Base-by-base conservation (phyloP, 306 rosid genomes). In the Pterocarpus macrocarpus region DNA sequence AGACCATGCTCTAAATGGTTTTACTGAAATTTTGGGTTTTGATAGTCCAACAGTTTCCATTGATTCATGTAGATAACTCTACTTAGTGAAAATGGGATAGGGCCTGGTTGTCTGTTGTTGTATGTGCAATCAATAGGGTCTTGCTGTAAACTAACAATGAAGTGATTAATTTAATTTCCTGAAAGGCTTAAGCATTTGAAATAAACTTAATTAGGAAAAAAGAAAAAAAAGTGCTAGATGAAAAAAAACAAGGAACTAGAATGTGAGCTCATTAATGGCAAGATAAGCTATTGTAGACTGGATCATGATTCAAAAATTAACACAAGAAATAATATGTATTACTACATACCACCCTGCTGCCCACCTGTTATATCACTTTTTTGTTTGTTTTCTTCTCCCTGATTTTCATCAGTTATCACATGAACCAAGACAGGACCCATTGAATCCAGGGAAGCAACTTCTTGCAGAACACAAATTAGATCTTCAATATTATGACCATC, bases 401-500 rank as follows among this genome's bases (percentile, higher is more conserved):
- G 84, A 85, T 87, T 88, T 83, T 91, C 97, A 79, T 91, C 90
- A 30, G 99, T 92, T 80, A 93, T 74, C 28, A 95, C 97, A 83
- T 95, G 99, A 82, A 95, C 84, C 86, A 95, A 85, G 76, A 95
- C 99, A 83, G 99, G 97, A 72, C 99, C 99, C 92, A 87, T 89
- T 4, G 99, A 91, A 90, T 92, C 86, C 47, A 95, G 85, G 75
- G 97, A 92, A 61, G 97, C 95, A 70, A 95, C 99, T 90, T 90
- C 90, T 87, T 87, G 88, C 76, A 95, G 85, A 87, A 93, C 95
- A 79, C 89, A 86, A 77, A 91, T 73, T 14, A 95, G 87, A 79
- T 95, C 97, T 79, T 92, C 97, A 66, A 95, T 74, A 73, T 95
- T 91, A 86, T 90, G 92, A 78, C 99, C 99, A 82, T 95, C 97